phyloP scores from a whole-genome alignment of 352 stramenopile species.

The Globisporangium takayamanum region DNA sequence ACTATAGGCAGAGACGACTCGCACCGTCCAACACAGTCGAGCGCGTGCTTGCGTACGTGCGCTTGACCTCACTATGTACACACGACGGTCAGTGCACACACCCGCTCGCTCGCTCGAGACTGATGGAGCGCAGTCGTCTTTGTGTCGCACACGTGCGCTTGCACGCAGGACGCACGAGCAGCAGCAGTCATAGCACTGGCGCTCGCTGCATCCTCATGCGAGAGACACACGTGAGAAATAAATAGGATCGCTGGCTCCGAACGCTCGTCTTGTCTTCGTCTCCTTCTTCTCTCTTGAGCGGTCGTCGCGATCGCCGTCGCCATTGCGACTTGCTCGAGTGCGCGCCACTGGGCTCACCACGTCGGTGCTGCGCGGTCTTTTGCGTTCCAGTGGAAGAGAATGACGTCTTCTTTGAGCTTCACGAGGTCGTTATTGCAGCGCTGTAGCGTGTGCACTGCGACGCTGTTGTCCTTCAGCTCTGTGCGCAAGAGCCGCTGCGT shows the following conservation, averaged over 20 bases:
- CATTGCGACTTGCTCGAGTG: not conserved
- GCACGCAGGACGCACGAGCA: no score
- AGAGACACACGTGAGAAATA: no score
- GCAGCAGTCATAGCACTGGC: no score
- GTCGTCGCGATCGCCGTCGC: not conserved
- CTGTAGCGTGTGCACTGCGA: constrained; percentile 57
- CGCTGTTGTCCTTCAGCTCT: constrained; percentile 71
- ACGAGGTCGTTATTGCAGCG: constrained; percentile 78
- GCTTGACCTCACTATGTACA: not conserved
- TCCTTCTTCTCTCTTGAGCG: no score
- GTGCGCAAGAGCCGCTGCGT: constrained; percentile 57
- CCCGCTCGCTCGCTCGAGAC: no score
- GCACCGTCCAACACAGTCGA: no score
- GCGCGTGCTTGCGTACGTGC: not conserved
- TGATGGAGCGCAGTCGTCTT: no score
- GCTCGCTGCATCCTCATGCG: no score
- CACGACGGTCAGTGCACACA: no score
- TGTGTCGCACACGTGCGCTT: no score
- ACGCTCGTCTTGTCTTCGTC: no score
- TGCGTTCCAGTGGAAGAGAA: constrained; percentile 81
- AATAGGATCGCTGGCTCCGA: no score
- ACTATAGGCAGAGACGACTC: not conserved
- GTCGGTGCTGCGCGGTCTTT: constrained; percentile 47
- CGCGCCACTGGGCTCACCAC: constrained; percentile 17
- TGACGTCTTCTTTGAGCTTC: constrained; percentile 83